A percentile compares a stretch with the other conserved stretches of the same genome.
Conservation (phyloP, 1,284 basidiomycete genomes). For the Amylostereum chailletii region DNA sequence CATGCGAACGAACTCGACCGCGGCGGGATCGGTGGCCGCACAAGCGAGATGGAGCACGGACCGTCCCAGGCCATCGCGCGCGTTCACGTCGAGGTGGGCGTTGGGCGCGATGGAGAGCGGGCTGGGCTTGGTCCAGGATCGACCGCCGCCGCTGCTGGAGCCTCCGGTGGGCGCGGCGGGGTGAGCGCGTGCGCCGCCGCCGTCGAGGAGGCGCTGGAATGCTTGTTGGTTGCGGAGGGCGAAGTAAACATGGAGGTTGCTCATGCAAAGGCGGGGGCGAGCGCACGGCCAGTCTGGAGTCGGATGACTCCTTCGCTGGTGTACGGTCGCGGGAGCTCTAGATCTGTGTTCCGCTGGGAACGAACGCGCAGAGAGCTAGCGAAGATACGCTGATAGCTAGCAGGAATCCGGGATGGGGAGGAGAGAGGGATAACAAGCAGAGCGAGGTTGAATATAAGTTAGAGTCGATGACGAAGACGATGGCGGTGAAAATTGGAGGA, state of each 20-base stretch:
- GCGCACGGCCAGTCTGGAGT: neutral
- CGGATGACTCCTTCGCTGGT: neutral
- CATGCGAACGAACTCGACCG: constrained; percentile 73
- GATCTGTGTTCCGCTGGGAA: neutral
- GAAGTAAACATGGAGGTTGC: constrained; percentile 76
- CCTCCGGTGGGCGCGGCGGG: constrained; percentile 18
- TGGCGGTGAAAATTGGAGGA: too few species aligned
- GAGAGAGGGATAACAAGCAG: too few species aligned
- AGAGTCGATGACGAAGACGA: too few species aligned
- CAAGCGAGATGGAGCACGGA: constrained; percentile 85
- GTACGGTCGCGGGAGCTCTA: neutral
- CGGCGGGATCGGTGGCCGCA: constrained; percentile 46
- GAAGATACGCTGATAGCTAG: neutral
- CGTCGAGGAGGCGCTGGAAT: constrained; percentile 75
- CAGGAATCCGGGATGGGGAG: neutral
- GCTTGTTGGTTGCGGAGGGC: constrained; percentile 70
- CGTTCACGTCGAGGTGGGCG: constrained; percentile 54
- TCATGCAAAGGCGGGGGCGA: constrained; percentile 43
- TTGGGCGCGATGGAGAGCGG: constrained; percentile 29
- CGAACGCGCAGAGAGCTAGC: neutral
- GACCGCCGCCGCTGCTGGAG: constrained; percentile 44
- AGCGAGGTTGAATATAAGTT: too few species aligned
- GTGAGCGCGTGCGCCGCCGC: constrained; percentile 23
- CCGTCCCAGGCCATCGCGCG: constrained; percentile 62
- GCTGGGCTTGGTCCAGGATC: constrained; percentile 56